These are phyloP conservation scores for Microbotryum scabiosae DNA, from an alignment of 1,284 basidiomycete genomes.

Conservation along the genomic window DNA sequence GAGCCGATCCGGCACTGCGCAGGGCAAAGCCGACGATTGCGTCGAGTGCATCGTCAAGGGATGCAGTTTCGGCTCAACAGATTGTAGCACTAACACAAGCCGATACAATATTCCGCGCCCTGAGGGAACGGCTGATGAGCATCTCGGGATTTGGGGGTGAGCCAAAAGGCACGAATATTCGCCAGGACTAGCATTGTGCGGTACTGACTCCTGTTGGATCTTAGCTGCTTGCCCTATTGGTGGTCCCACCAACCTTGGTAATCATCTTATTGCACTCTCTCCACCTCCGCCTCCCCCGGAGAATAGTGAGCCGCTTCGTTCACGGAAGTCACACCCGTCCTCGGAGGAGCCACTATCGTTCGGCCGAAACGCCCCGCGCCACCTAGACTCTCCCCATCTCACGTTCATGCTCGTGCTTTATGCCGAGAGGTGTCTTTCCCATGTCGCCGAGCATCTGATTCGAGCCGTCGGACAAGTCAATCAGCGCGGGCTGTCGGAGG, in stretches of 20 bases:
- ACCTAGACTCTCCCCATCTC: conserved; percentile 7
- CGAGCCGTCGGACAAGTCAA: conserved; percentile 13
- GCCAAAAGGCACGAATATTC: not conserved
- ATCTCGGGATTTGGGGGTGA: conserved; percentile 21
- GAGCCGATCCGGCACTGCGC: conserved; percentile 12
- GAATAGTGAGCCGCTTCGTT: not conserved
- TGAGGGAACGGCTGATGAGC: conserved; percentile 16
- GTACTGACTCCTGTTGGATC: not conserved
- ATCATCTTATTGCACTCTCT: conserved; percentile 5
- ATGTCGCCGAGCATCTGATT: conserved; percentile 13
- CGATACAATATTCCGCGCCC: conserved; percentile 12
- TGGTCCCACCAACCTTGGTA: conserved; percentile 1
- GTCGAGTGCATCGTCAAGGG: not conserved
- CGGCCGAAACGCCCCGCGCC: too few relatives aligned
- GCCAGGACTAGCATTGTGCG: not conserved
- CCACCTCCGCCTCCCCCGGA: conserved; percentile 1
- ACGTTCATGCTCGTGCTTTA: conserved; percentile 22
- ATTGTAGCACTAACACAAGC: not conserved
- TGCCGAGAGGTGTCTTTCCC: conserved; percentile 17
- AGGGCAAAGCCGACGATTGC: not conserved
- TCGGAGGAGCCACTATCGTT: not conserved
- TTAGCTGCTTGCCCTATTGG: conserved; percentile 1
- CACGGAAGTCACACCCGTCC: not conserved
- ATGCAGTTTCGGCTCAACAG: not conserved
- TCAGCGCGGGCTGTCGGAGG: conserved; percentile 1